phyloP scores from a whole-genome alignment of 108 stramenopile species.

The Hondaea fermentalgiana region DNA sequence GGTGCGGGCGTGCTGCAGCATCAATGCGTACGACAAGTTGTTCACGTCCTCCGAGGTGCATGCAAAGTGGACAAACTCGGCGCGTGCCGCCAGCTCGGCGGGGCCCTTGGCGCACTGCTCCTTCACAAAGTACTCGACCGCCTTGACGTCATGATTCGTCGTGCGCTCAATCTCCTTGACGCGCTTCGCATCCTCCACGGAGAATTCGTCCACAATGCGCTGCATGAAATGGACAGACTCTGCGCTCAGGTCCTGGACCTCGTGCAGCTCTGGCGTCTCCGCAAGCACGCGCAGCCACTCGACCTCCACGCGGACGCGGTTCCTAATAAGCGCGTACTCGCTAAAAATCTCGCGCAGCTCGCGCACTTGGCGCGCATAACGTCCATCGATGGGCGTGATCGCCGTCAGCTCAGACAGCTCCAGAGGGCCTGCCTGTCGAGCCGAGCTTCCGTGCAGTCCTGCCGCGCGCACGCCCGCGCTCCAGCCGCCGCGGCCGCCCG shows the following conservation, averaged over 20 bases:
- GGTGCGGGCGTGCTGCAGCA: neutral
- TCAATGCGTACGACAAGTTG: constrained; percentile 21
- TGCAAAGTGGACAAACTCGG: constrained; percentile 31
- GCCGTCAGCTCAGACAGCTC: neutral
- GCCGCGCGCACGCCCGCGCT: neutral
- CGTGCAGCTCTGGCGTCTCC: neutral
- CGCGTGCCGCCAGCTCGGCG: neutral
- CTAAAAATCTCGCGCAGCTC: neutral
- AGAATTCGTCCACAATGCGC: neutral
- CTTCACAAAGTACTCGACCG: constrained; percentile 32
- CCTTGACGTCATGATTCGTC: constrained; percentile 35
- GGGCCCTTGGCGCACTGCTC: constrained; percentile 18
- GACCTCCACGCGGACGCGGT: constrained; percentile 21
- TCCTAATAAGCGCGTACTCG: neutral
- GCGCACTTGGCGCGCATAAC: neutral
- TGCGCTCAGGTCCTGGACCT: neutral
- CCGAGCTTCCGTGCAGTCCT: neutral
- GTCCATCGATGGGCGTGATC: neutral
- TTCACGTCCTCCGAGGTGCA: constrained; percentile 26
- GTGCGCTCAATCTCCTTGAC: constrained; percentile 23
- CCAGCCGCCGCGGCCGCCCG: too few relatives aligned
- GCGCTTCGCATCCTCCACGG: constrained; percentile 4
- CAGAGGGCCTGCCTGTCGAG: neutral
- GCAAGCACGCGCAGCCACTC: constrained; percentile 15
- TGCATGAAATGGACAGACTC: neutral